phyloP scores from a whole-genome alignment of 2,329 filamentous ascomycete genomes.

The Diplodia mutila region DNA sequence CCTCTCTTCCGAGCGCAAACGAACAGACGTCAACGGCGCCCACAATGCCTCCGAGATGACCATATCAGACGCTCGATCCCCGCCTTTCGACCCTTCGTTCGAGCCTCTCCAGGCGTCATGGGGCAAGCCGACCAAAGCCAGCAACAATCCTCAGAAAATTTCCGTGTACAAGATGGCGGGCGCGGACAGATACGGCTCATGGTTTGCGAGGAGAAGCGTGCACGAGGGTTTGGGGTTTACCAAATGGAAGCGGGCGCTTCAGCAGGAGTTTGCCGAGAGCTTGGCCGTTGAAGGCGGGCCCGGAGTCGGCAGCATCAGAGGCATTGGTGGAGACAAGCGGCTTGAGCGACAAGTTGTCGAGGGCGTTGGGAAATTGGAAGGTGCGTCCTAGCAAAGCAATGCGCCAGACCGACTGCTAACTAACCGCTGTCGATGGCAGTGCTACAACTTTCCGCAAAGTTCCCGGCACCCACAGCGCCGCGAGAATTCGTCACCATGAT shows the following conservation, averaged over 20 bases:
- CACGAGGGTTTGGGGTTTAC: conserved; percentile 78
- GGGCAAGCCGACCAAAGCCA: conserved; percentile 78
- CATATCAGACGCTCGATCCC: conserved; percentile 55
- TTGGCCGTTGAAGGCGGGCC: conserved; percentile 71
- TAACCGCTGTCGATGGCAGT: conserved; percentile 54
- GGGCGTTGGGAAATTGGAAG: conserved; percentile 66
- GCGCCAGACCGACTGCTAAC: background rate
- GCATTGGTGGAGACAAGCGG: conserved; percentile 78
- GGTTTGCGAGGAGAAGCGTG: conserved; percentile 86
- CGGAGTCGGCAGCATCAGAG: conserved; percentile 75
- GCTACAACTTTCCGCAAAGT: conserved; percentile 84
- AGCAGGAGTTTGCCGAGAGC: conserved; percentile 78
- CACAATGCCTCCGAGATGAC: conserved; percentile 57
- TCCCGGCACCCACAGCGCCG: conserved; percentile 84
- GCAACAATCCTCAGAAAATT: conserved; percentile 76
- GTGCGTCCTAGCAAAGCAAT: conserved; percentile 42
- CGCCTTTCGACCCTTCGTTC: conserved; percentile 57
- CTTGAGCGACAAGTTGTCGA: conserved; percentile 67
- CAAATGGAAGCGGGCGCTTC: conserved; percentile 76
- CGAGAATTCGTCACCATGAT: conserved; percentile 85
- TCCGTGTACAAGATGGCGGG: conserved; percentile 77
- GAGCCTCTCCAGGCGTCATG: conserved; percentile 75
- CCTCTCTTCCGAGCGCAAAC: conserved; percentile 56
- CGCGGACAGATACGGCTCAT: conserved; percentile 81
- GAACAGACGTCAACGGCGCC: conserved; percentile 59